Base-by-base conservation (phyloP, 257 asterid species). In the Primulina tabacum region DNA sequence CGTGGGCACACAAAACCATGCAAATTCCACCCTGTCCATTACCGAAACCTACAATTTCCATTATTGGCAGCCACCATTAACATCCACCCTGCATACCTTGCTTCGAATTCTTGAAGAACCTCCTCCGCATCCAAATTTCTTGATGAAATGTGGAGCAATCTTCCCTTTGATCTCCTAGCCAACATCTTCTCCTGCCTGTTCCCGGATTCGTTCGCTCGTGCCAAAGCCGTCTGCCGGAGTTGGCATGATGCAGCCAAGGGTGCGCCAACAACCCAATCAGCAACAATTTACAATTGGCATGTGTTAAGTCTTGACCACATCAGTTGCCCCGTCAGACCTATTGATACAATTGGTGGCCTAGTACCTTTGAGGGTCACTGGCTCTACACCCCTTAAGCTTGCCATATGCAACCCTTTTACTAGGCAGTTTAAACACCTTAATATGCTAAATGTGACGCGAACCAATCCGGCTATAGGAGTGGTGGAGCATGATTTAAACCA, bases 341-440 rank as follows among this genome's bases (percentile, higher is more conserved):
- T 88, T 62, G 52, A 4, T 12, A 40, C 52, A 1, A 58, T 81
- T 52, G 62, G 65, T 21, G 90, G 90, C 35, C 76, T 84, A 3
- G 65, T 92, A 6, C 86, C 90, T 3, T 8, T 82, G 5, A 83
- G 75, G 67, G 16, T 80, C 63, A 74, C 81, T 6, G 52, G 37
- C 63, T 60, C 75, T 26, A 75, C 84, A 38, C 47, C 73, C 11
- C 91, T 92, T 60, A 82, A 79, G 40, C 80, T 92, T 14, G 87
- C 92, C 26, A 63, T 85, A 5, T 82, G 84, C 81, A 88, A 90
- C 75, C 96, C 92, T 4, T 90, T 92, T 59, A 92, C 98, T 6
- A 70, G 81, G 2, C 89, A 90, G 62, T 80, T 81, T 78, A 71
- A 74, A 62, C 34, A 30, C 68, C 88, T 89, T 0, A 92, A 90